A percentile compares a stretch with the other conserved stretches of the same genome.
Evolutionary conservation across 1,284 basidiomycete genomes (phyloP).

Genomic region (Ganoderma lucidum): DNA sequence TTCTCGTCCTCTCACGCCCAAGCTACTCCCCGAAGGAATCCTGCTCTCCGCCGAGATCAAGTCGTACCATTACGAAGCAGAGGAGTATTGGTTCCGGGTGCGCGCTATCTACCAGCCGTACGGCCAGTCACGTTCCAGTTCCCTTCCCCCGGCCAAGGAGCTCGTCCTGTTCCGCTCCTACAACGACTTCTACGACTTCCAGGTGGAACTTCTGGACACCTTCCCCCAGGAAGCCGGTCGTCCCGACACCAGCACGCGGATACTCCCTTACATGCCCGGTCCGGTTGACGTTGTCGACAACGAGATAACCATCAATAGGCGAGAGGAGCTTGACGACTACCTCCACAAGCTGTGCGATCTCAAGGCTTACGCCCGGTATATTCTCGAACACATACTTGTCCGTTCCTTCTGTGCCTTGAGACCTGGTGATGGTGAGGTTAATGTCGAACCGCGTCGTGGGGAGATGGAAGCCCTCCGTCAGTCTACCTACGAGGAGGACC

Average conservation of each 20-base stretch:
- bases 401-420: constrained; percentile 88
- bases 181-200: constrained; percentile 99
- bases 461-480: constrained; percentile 63
- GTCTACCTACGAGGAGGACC: constrained; percentile 33
- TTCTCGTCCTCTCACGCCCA: constrained; percentile 41
- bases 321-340: constrained; percentile 90
- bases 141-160: constrained; percentile 75
- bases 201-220: constrained; percentile 85
- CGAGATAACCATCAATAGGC: constrained; percentile 82
- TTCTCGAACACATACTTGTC: constrained; percentile 84
- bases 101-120: constrained; percentile 90
- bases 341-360: constrained; percentile 82
- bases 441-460: constrained; percentile 63
- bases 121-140: constrained; percentile 57
- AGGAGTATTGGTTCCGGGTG: constrained; percentile 97
- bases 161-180: constrained; percentile 95
- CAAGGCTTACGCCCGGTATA: constrained; percentile 72
- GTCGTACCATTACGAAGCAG: constrained; percentile 96
- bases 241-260: constrained; percentile 66
- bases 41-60: constrained; percentile 91
- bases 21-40: constrained; percentile 79
- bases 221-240: constrained; percentile 93
- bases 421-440: constrained; percentile 85
- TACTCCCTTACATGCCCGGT: constrained; percentile 96
- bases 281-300: constrained; percentile 89